Base-by-base conservation (phyloP, 192 early-diverging fungal species). In the Mortierella hygrophila region DNA sequence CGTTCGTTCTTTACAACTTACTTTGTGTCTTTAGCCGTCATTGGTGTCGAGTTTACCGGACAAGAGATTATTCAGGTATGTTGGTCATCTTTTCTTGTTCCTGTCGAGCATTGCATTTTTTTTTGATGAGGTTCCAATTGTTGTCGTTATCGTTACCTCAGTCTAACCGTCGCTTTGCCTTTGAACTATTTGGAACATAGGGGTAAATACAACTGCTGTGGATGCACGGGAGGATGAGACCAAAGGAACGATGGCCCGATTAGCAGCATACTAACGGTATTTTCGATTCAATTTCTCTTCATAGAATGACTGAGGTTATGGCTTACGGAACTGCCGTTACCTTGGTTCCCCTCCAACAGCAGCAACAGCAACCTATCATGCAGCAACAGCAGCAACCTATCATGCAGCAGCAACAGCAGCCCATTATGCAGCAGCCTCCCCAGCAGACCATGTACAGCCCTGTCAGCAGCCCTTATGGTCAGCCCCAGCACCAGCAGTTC, bases 301-400 rank as follows among this genome's bases (percentile, higher is more conserved):
- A 29, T 83, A 83, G 82, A 70, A 83, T 83, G 76, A 83, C 82
- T 11, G 82, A 83, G 26, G 82, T 83, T 16, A 83, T 83, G 82
- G 63, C 82, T 13, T 83, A 83, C 73, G 83, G 75, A 47, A 80
- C 78, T 21, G 78, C 78, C 29, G 83, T 85, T 10, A 85, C 83
- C 6, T 16, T 85, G 60, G 83, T 80, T 15, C 83, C 83, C 55
- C 68, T 85, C 29, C 82, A 74, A 49, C 77, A 79, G 57, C 81
- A 76, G 47, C 82, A 37, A 2, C 76, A 68, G 40, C 76, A 60
- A 26, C n/a, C 57, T 11, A 6, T 26, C n/a, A n/a, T 26, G 60
- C 80, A 81, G 44, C 75, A 65, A 29, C 35, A 26, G 1, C 35
- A 35, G 35, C 35, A 35, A 35, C 35, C 35, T 35, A 35, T 35